Evolutionary conservation across 805 yeast species (phyloP), one percentile per base, ranked within the genome.

Genomic region (Dipodascopsis uninucleata): DNA sequence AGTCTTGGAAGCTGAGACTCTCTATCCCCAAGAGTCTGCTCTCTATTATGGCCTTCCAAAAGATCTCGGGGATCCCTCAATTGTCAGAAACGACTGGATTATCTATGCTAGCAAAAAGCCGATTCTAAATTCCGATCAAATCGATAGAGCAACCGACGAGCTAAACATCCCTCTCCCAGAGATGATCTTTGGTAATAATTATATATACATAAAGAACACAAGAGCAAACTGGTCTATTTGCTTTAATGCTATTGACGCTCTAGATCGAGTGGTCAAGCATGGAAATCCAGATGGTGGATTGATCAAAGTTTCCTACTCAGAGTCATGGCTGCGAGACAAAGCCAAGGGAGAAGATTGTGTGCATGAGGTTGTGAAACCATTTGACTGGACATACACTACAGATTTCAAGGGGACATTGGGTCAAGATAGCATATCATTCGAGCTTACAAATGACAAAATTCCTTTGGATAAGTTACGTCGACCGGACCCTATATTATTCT

Each of bases 311-410:
- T 80, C 95, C 6, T 87, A 90, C 65, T 86, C 96, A 3, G 72
- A 84, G 44, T 85, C 83, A 52, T 93, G 97, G 97, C 69, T 75
- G 54, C 56, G 35, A 45, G 39, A 52, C 64, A 18, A 55, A 68
- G 17, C 46, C 55, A 21, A 7, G 7, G 7, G 34, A 12, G 70
- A 16, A 21, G 70, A 72, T 60, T 63, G 73, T 60, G 72, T 80
- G 43, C 63, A 71, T 59, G 76, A 82, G 36, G 76, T 82, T 28
- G 77, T 82, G 39, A 82, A 83, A 57, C 93, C 96, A 1, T 93
- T 79, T 61, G 98, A 93, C 68, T 93, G 99, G 99, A 90, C 98
- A 0, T 93, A 93, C 62, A 77, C 96, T 0, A 79, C 95, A 0
- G 65, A 71, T 36, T 93, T 90, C 62, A 72, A 70, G 48, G 98